These are phyloP conservation scores for Isabelozyma heimii DNA, from an alignment of 805 yeast genomes.

Conservation along the genomic window DNA sequence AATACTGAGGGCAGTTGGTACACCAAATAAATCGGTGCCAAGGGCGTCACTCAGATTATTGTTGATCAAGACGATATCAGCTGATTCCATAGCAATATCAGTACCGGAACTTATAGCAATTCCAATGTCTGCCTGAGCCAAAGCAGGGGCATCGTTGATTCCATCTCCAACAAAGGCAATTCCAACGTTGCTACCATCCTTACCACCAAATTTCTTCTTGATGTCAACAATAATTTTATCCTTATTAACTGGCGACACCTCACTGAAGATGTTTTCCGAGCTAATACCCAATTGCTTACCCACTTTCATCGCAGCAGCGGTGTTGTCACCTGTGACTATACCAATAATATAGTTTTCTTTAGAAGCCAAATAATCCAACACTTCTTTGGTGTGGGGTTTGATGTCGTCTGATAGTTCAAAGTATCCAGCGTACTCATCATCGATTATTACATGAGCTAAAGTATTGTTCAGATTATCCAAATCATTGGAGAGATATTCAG, in stretches of 20 bases:
- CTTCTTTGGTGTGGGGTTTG: slow-evolving; percentile 61
- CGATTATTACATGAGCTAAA: slow-evolving; percentile 54
- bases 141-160: slow-evolving; percentile 95
- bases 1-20: slow-evolving; percentile 62
- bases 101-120: slow-evolving; percentile 91
- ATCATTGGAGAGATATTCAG: not conserved
- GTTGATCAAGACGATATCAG: slow-evolving; percentile 78
- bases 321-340: slow-evolving; percentile 88
- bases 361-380: slow-evolving; percentile 52
- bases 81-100: slow-evolving; percentile 96
- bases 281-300: slow-evolving; percentile 71
- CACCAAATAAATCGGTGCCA: slow-evolving; percentile 42
- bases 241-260: slow-evolving; percentile 75
- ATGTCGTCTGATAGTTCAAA: slow-evolving; percentile 66
- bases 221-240: slow-evolving; percentile 60
- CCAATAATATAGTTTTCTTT: slow-evolving; percentile 61
- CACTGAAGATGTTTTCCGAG: slow-evolving; percentile 62
- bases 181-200: slow-evolving; percentile 18
- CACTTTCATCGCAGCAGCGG: slow-evolving; percentile 56
- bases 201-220: slow-evolving; percentile 42
- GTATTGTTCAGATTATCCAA: slow-evolving; percentile 33
- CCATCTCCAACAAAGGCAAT: slow-evolving; percentile 97
- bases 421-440: slow-evolving; percentile 59
- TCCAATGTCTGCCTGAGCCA: slow-evolving; percentile 85
- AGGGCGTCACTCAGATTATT: slow-evolving; percentile 19